Evolutionary conservation across 768 basidiomycete genomes (phyloP).

Genomic region (Floccularia luteovirens): DNA sequence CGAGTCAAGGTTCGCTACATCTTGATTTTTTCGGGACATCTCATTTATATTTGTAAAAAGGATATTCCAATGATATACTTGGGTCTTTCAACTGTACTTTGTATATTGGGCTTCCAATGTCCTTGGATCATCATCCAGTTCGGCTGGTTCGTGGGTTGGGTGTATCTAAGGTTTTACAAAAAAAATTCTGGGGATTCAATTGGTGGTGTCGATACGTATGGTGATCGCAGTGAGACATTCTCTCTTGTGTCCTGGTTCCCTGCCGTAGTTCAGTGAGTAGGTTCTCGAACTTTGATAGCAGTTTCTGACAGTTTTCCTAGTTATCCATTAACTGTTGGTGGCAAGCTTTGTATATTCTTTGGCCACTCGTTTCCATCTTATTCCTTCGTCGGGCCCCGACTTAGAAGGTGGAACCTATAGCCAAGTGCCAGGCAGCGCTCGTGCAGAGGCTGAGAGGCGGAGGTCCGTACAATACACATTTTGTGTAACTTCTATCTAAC

Average conservation of each 20-base stretch:
- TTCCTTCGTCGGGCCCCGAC: constrained; percentile 58
- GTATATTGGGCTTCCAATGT: constrained; percentile 76
- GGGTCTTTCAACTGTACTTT: constrained; percentile 81
- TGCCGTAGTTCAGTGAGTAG: constrained; percentile 81
- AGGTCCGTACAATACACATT: constrained; percentile 42
- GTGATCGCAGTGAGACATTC: constrained; percentile 95
- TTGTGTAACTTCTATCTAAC: constrained; percentile 6
- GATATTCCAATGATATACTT: constrained; percentile 92
- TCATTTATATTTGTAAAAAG: constrained; percentile 44
- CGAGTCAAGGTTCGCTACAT: constrained; percentile 73
- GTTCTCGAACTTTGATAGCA: neutral
- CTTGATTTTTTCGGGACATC: neutral
- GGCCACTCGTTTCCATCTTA: constrained; percentile 65
- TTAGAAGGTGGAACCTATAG: constrained; percentile 67
- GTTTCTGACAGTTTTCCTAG: constrained; percentile 28
- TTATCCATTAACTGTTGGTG: constrained; percentile 59
- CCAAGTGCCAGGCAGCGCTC: constrained; percentile 77
- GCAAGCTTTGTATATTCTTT: constrained; percentile 61
- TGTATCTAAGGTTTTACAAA: constrained; percentile 97
- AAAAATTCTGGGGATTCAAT: constrained; percentile 61
- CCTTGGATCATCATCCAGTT: constrained; percentile 95
- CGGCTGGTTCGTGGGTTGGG: constrained; percentile 96
- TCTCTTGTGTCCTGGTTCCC: constrained; percentile 96
- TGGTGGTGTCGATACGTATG: constrained; percentile 65
- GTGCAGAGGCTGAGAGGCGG: constrained; percentile 94